Conservation (phyloP, 2,329 filamentous ascomycete species). For the Chrysoporthe deuterocubensis region DNA sequence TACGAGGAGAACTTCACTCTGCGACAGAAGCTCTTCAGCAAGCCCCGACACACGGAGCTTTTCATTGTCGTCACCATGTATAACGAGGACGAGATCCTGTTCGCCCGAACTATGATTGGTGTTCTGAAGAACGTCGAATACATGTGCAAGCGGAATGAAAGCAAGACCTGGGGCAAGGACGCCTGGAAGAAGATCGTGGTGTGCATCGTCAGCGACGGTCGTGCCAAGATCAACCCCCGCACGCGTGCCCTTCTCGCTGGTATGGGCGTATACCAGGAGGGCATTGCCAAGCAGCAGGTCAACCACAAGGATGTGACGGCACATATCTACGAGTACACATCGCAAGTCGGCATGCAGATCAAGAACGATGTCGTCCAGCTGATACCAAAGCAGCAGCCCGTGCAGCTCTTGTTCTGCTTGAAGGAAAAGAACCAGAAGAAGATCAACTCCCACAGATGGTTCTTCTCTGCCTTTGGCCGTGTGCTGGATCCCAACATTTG, state of each 20-base stretch:
- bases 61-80: conserved; percentile 99
- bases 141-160: conserved; percentile 92
- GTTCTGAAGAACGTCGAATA: conserved; percentile 99
- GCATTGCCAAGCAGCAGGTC: conserved; percentile 97
- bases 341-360: conserved; percentile 82
- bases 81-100: conserved; percentile 96
- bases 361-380: conserved; percentile 88
- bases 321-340: conserved; percentile 96
- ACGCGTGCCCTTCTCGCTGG: conserved; percentile 88
- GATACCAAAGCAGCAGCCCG: conserved; percentile 83
- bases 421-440: conserved; percentile 99
- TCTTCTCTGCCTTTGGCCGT: conserved; percentile 94
- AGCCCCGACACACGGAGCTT: conserved; percentile 88
- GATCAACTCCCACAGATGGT: conserved; percentile 99
- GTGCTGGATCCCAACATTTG: conserved; percentile 96
- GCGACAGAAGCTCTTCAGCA: conserved; percentile 88
- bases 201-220: conserved; percentile 94
- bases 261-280: conserved; percentile 96
- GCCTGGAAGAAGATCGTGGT: conserved; percentile 99
- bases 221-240: conserved; percentile 93
- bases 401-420: conserved; percentile 96
- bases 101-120: conserved; percentile 93
- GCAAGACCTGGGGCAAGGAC: conserved; percentile 97
- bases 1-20: conserved; percentile 88
- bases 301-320: conserved; percentile 95